Evolutionary conservation across 2,329 filamentous ascomycete genomes (phyloP).

Genomic region (Ophiocordyceps camponoti-floridani): DNA sequence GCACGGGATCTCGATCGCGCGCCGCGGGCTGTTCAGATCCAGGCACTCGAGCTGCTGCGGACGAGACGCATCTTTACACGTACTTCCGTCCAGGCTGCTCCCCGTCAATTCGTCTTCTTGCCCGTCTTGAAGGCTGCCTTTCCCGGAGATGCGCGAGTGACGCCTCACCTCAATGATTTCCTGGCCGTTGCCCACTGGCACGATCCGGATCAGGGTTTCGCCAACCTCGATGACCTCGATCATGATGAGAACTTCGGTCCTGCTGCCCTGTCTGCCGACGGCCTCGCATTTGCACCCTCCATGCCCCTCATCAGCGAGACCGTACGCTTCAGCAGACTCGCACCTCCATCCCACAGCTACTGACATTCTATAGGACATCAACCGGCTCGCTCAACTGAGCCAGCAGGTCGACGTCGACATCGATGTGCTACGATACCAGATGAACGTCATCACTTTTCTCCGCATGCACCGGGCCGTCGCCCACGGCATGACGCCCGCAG

Average conservation of each 20-base stretch:
- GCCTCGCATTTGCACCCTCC: constrained; percentile 1
- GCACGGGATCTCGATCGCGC: constrained; percentile 64
- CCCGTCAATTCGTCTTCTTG: constrained; percentile 64
- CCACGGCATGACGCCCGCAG: constrained; percentile 57
- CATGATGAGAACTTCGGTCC: background rate
- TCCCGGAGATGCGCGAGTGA: constrained; percentile 30
- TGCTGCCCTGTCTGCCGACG: background rate
- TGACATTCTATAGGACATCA: constrained; percentile 29
- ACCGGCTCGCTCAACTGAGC: constrained; percentile 38
- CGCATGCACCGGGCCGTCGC: constrained; percentile 73
- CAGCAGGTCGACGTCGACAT: constrained; percentile 46
- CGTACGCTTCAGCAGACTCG: constrained; percentile 13
- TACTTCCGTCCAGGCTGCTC: constrained; percentile 54
- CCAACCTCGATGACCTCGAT: constrained; percentile 32
- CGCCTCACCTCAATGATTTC: constrained; percentile 54
- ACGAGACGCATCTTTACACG: constrained; percentile 62
- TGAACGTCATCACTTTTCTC: constrained; percentile 76
- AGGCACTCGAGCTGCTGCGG: constrained; percentile 61
- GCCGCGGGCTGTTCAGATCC: constrained; percentile 62
- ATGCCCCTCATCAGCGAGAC: constrained; percentile 22
- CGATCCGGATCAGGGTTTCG: constrained; percentile 50
- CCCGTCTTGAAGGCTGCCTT: constrained; percentile 41
- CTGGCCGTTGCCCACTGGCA: constrained; percentile 85
- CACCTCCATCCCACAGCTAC: background rate
- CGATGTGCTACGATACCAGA: constrained; percentile 67